Evolutionary conservation across 768 basidiomycete species (phyloP).

Genomic region (Pleurotus eryngii): DNA sequence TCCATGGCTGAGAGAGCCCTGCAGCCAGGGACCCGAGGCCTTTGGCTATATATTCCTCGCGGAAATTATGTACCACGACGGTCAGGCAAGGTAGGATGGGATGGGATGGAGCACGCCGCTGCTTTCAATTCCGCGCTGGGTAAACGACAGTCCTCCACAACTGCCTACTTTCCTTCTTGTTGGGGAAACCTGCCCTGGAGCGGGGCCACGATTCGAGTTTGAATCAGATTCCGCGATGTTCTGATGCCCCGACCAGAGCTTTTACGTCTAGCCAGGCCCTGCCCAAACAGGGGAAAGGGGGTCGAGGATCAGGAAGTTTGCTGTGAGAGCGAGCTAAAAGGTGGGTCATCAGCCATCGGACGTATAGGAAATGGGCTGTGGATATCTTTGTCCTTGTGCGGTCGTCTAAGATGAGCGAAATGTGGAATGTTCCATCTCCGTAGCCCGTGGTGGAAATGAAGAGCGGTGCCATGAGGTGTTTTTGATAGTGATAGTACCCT

Average conservation of each 20-base stretch:
- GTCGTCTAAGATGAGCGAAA: neutral
- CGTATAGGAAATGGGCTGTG: neutral
- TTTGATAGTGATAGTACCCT: neutral
- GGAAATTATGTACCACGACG: constrained; percentile 6
- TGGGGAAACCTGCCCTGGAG: neutral
- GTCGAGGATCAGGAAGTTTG: neutral
- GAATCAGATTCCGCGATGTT: constrained; percentile 4
- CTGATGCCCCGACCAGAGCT: neutral
- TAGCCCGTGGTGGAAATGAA: neutral
- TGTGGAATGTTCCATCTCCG: constrained; percentile 2
- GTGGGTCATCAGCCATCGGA: neutral
- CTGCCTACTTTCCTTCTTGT: neutral
- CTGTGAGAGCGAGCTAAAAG: neutral
- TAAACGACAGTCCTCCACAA: neutral
- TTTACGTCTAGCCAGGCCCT: constrained; percentile 3
- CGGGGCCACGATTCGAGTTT: neutral
- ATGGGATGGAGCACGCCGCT: neutral
- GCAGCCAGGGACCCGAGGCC: constrained; percentile 2
- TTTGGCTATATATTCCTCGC: neutral
- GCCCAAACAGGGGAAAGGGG: neutral
- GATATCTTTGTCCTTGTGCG: neutral
- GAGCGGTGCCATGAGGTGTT: neutral
- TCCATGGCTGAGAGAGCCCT: neutral
- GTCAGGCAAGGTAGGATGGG: neutral
- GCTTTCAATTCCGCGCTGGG: neutral